phyloP scores from a whole-genome alignment of 1,139 yeast genomes.

The Geotrichum candidum region DNA sequence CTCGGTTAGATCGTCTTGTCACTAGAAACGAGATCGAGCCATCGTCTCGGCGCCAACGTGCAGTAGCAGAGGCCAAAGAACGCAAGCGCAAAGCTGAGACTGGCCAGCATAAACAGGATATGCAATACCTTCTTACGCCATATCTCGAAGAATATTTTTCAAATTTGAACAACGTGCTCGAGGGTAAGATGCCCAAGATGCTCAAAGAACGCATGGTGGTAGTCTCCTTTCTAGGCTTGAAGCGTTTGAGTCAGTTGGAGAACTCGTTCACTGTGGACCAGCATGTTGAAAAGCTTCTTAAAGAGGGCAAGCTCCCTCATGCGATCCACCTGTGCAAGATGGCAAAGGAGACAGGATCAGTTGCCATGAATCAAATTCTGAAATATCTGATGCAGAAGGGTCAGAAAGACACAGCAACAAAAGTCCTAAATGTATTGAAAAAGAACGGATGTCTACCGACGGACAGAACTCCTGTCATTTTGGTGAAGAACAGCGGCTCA shows the following conservation, averaged over 20 bases:
- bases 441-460: slow-evolving; percentile 17
- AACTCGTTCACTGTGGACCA: slow-evolving; percentile 13
- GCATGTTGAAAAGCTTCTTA: slow-evolving; percentile 9
- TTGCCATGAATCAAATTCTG: slow-evolving; percentile 16
- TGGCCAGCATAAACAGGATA: slow-evolving; percentile 9
- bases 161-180: slow-evolving; percentile 4
- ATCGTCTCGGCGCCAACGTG: background rate
- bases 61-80: background rate
- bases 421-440: slow-evolving; percentile 14
- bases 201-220: slow-evolving; percentile 12
- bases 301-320: slow-evolving; percentile 7
- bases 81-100: slow-evolving; percentile 10
- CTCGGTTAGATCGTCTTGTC: background rate
- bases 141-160: slow-evolving; percentile 14
- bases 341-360: slow-evolving; percentile 15
- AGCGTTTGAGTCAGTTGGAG: slow-evolving; percentile 7
- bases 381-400: slow-evolving; percentile 4
- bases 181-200: slow-evolving; percentile 4
- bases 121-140: slow-evolving; percentile 12
- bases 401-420: slow-evolving; percentile 1
- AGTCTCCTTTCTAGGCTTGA: slow-evolving; percentile 13
- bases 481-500: background rate
- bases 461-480: slow-evolving; percentile 14
- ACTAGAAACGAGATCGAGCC: background rate
- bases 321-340: slow-evolving; percentile 18